Percentiles rank a stretch among this genome's conserved stretches.
These are phyloP conservation scores for Nemania bipapillata DNA, from an alignment of 2,329 filamentous ascomycete species.

Conservation along the genomic window DNA sequence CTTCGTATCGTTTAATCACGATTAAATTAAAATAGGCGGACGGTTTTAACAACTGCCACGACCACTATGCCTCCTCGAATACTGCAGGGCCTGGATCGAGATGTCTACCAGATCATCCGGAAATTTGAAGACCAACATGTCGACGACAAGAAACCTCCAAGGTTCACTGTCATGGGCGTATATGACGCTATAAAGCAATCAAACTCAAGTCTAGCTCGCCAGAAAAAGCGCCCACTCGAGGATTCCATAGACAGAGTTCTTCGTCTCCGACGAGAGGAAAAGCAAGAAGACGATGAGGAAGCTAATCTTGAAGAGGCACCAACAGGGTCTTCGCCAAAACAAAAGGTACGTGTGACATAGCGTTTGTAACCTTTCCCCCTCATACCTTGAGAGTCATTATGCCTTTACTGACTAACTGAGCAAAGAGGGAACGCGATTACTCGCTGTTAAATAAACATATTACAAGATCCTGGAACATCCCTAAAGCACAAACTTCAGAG, in stretches of 20 bases:
- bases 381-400: neutral
- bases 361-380: neutral
- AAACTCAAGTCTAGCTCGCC: slow-evolving; percentile 85
- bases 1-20: neutral
- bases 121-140: slow-evolving; percentile 77
- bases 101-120: slow-evolving; percentile 81
- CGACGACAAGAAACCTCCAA: slow-evolving; percentile 64
- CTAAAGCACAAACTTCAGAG: slow-evolving; percentile 43
- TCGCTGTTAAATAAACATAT: slow-evolving; percentile 57
- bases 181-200: slow-evolving; percentile 85
- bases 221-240: slow-evolving; percentile 83
- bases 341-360: slow-evolving; percentile 40
- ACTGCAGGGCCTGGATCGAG: slow-evolving; percentile 54
- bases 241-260: slow-evolving; percentile 87
- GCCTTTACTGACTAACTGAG: slow-evolving; percentile 18
- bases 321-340: slow-evolving; percentile 43
- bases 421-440: slow-evolving; percentile 46
- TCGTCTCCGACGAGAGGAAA: slow-evolving; percentile 74
- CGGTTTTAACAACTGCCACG: neutral
- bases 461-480: slow-evolving; percentile 55
- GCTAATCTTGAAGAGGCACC: slow-evolving; percentile 46
- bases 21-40: too few species aligned
- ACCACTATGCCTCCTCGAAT: slow-evolving; percentile 32
- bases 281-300: slow-evolving; percentile 60
- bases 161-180: slow-evolving; percentile 69